phyloP scores from a whole-genome alignment of 1,284 basidiomycete genomes.

The Boletus smithii region DNA sequence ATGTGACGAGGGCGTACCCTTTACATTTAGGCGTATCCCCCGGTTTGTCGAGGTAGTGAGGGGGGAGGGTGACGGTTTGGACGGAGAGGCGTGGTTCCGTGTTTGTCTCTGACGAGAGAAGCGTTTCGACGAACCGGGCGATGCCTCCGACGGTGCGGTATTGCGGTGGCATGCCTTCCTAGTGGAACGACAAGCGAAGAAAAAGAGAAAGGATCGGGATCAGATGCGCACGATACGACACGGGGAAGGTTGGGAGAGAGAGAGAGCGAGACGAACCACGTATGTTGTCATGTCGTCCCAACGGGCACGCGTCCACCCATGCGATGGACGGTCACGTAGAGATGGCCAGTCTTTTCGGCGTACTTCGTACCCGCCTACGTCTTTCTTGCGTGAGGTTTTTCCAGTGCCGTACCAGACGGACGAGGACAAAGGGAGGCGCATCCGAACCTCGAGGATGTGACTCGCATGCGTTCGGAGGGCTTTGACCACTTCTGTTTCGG shows the following conservation, averaged over 20 bases:
- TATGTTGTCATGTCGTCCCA: slow-evolving; percentile 68
- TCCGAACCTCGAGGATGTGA: slow-evolving; percentile 53
- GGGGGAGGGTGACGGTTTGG: slow-evolving; percentile 53
- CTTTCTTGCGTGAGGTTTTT: slow-evolving; percentile 26
- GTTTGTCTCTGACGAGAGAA: slow-evolving; percentile 33
- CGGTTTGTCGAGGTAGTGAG: slow-evolving; percentile 58
- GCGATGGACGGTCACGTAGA: slow-evolving; percentile 23
- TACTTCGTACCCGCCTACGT: slow-evolving; percentile 54
- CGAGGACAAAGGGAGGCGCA: slow-evolving; percentile 46
- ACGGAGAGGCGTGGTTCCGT: slow-evolving; percentile 29
- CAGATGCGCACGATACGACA: too few species aligned
- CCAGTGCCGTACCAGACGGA: slow-evolving; percentile 38
- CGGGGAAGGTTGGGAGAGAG: too few species aligned
- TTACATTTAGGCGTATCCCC: slow-evolving; percentile 55
- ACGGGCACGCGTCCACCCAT: slow-evolving; percentile 39
- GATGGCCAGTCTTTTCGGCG: slow-evolving; percentile 47
- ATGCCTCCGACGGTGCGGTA: slow-evolving; percentile 49
- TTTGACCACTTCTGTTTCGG: slow-evolving; percentile 52
- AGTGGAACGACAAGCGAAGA: neutral
- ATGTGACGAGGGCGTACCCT: slow-evolving; percentile 67
- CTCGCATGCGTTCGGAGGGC: slow-evolving; percentile 47
- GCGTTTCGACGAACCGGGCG: slow-evolving; percentile 40
- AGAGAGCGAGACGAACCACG: slow-evolving; percentile 42
- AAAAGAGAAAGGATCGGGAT: too few species aligned
- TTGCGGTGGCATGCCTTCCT: slow-evolving; percentile 69